Evolutionary conservation across 2,329 filamentous ascomycete species (phyloP).

Genomic region (Zymoseptoria crescenta): DNA sequence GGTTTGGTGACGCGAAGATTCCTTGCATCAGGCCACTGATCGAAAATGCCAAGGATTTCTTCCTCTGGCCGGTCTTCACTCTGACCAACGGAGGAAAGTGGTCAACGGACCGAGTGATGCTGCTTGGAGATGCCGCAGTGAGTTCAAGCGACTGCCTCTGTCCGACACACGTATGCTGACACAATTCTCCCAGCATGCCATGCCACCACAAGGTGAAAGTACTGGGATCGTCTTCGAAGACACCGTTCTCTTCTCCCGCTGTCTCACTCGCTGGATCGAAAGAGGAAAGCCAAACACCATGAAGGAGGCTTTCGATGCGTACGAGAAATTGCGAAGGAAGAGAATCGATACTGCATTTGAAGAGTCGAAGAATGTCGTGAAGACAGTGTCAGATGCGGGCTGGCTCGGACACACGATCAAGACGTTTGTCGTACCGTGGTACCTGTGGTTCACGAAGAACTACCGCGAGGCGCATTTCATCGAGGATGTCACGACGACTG

Average conservation of each 20-base stretch:
- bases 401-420: constrained; percentile 40
- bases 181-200: constrained; percentile 31
- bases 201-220: constrained; percentile 46
- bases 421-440: constrained; percentile 41
- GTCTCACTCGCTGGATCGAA: constrained; percentile 37
- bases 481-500: constrained; percentile 38
- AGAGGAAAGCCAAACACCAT: constrained; percentile 31
- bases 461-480: constrained; percentile 38
- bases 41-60: constrained; percentile 36
- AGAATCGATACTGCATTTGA: constrained; percentile 41
- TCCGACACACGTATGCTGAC: neutral
- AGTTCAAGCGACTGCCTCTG: constrained; percentile 7
- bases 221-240: constrained; percentile 48
- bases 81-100: constrained; percentile 38
- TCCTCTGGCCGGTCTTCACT: constrained; percentile 41
- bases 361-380: constrained; percentile 40
- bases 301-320: constrained; percentile 41
- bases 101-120: constrained; percentile 37
- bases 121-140: constrained; percentile 40
- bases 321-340: constrained; percentile 38
- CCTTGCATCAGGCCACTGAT: constrained; percentile 33
- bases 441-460: constrained; percentile 37
- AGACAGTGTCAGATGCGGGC: constrained; percentile 38
- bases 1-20: constrained; percentile 35
- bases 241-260: constrained; percentile 42